Base-by-base conservation (phyloP, 106 monocot species). In the Dendrobium huoshanense region DNA sequence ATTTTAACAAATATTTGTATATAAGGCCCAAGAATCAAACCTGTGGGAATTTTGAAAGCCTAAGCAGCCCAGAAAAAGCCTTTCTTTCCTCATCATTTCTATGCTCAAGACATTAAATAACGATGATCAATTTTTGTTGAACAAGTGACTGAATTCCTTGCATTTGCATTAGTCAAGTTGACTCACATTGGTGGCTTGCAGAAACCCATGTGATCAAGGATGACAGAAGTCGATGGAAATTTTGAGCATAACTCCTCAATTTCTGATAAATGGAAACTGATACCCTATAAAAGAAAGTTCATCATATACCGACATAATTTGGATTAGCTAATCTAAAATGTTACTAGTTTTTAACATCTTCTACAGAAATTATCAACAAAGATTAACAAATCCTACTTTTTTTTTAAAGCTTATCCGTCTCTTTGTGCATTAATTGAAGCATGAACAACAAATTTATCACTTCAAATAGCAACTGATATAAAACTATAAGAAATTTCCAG, bases 141-240 rank as follows among this genome's bases (percentile, higher is more conserved):
- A 55, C 55, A 4, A 78, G 5, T 24, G 41, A 74, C 18, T 27
- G 41, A 4, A 41, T 9, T 10, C 9, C 41, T 74, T 17, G 40
- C 11, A 22, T 42, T 41, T 74, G 20, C 13, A 41, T 17, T 19
- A 74, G 20, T 29, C 27, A 55, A 51, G 85, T 41, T 41, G 41
- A 64, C 85, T 89, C 65, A 93, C 93, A 67, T 9, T 77, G 89
- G 88, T 79, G 93, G 91, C 82, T 90, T 96, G 89, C 89, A 89
- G 81, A 96, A 96, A 45, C 64, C 89, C 89, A 93, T 78, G 56
- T 93, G 93, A 81, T 96, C 95, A 79, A 91, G 82, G 73, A 96
- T 61, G 40, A 96, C 91, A 85, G 81, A 78, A 64, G 95, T 96
- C 24, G 87, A 87, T 67, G 93, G 93, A 67, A 84, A 96, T 51